These are phyloP conservation scores for Coemansia sp. DNA, from an alignment of 192 early-diverging fungal genomes.

Conservation along the genomic window DNA sequence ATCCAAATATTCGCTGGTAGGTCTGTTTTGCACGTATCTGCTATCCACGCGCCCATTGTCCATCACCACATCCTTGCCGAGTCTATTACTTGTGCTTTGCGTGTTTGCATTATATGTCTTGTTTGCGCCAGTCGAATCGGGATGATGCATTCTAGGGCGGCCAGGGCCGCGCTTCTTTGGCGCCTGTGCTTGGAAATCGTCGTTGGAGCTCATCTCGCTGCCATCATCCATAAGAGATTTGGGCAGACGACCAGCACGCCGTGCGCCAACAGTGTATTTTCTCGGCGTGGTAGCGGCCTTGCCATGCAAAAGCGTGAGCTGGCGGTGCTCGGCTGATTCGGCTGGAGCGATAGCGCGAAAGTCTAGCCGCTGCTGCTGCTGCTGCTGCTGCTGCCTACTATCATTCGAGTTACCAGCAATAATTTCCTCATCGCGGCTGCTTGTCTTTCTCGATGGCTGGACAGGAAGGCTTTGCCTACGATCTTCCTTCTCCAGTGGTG, in stretches of 20 bases:
- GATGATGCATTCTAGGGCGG: neutral
- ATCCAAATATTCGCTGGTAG: neutral
- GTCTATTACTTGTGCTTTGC: neutral
- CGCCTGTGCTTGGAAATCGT: neutral
- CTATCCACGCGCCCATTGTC: conserved; percentile 6
- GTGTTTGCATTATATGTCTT: neutral
- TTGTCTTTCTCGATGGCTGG: neutral
- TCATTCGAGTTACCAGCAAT: neutral
- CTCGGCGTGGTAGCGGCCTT: neutral
- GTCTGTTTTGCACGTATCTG: neutral
- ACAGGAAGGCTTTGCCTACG: conserved; percentile 23
- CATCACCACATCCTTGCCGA: conserved; percentile 6
- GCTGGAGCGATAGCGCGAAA: neutral
- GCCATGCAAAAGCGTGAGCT: neutral
- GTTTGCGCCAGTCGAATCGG: neutral
- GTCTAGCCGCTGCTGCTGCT: neutral
- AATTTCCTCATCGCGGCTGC: neutral
- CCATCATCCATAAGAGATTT: conserved; percentile 12
- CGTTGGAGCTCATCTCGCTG: neutral
- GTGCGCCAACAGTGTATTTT: neutral
- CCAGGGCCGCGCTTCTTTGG: neutral
- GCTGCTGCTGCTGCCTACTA: neutral
- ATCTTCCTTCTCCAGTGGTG: neutral
- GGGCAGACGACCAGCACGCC: conserved; percentile 18
- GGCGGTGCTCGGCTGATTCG: neutral